phyloP scores from a whole-genome alignment of 768 basidiomycete species.

The Mrakia blollopis region DNA sequence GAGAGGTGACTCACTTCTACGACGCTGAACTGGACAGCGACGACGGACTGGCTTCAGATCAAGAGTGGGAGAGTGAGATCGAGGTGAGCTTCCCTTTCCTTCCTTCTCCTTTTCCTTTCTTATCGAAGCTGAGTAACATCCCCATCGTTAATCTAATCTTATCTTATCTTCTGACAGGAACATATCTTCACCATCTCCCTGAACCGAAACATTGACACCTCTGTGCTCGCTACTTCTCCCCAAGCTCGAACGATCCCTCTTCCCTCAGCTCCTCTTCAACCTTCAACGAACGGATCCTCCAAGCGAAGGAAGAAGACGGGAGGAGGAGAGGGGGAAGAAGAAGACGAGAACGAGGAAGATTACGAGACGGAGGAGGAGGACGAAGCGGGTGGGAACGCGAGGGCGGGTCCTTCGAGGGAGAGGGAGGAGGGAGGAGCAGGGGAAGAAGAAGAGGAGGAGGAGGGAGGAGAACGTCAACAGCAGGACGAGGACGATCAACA shows the following conservation, averaged over 20 bases:
- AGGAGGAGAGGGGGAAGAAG: neutral
- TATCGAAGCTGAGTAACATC: no score
- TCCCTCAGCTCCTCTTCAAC: neutral
- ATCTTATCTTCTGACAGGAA: no score
- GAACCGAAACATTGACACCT: constrained; percentile 15
- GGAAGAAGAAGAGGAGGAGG: no score
- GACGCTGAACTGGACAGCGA: neutral
- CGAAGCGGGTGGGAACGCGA: neutral
- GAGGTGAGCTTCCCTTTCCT: constrained; percentile 18
- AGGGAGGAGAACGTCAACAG: neutral
- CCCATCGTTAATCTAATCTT: no score
- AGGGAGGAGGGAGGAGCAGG: neutral
- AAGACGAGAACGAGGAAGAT: constrained; percentile 1
- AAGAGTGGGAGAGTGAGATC: constrained; percentile 32
- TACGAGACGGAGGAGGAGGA: neutral
- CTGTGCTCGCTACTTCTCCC: neutral
- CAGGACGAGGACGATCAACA: neutral
- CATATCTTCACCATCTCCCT: constrained; percentile 27
- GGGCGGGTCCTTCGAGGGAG: neutral
- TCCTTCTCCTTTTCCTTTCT: neutral
- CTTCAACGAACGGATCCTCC: neutral
- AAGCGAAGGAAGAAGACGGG: neutral
- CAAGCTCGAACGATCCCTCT: neutral
- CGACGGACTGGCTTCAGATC: constrained; percentile 27
- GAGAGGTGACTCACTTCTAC: constrained; percentile 27